Conservation (phyloP, 1,284 basidiomycete genomes). For the Mycena sp. region DNA sequence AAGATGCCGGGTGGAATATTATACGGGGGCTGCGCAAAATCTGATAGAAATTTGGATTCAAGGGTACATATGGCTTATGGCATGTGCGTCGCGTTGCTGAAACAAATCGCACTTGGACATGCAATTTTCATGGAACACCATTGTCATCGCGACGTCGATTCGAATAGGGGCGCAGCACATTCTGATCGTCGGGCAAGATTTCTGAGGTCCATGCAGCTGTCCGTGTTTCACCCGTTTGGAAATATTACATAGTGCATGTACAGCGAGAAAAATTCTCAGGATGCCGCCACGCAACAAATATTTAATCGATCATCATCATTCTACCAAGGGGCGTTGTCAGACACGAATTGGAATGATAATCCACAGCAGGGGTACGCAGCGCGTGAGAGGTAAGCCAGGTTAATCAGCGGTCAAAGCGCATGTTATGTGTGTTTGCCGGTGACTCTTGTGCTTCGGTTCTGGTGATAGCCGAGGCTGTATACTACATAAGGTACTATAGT, state of each 20-base stretch:
- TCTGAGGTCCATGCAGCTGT: background rate
- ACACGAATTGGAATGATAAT: background rate
- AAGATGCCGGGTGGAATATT: too few species aligned
- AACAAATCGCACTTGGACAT: too few species aligned
- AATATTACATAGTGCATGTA: constrained; percentile 1
- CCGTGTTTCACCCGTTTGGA: constrained; percentile 1
- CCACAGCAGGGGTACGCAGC: too few species aligned
- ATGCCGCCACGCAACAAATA: background rate
- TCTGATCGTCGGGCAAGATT: background rate
- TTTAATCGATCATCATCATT: background rate
- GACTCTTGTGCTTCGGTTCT: too few species aligned
- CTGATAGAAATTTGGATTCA: too few species aligned
- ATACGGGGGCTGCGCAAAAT: too few species aligned
- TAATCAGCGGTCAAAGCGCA: background rate
- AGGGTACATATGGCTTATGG: too few species aligned
- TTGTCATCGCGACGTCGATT: background rate
- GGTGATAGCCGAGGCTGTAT: too few species aligned
- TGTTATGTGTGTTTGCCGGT: too few species aligned
- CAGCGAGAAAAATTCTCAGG: background rate
- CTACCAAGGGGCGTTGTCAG: background rate
- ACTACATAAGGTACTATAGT: background rate
- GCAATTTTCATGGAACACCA: background rate
- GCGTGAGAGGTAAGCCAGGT: too few species aligned
- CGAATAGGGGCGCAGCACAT: background rate
- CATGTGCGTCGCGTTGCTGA: too few species aligned